phyloP scores from a whole-genome alignment of 257 asterid species.

The Fraxinus excelsior region DNA sequence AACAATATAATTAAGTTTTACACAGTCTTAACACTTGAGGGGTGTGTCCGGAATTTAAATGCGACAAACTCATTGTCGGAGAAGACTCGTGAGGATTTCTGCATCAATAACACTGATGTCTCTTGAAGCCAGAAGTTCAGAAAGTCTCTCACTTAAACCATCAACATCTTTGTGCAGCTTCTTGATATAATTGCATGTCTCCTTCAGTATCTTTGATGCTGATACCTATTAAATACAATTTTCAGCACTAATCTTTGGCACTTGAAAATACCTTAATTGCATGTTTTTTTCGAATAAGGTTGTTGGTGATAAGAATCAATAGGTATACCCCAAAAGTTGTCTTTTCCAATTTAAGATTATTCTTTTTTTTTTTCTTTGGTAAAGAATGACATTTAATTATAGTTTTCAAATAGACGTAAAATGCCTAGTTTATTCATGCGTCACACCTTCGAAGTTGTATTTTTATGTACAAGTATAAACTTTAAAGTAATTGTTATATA shows the following conservation, averaged over 20 bases:
- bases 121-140: constrained; percentile 50
- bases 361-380: background rate
- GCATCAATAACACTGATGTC: constrained; percentile 41
- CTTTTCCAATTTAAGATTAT: background rate
- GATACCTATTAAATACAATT: constrained; percentile 31
- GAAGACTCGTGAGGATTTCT: constrained; percentile 42
- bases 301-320: background rate
- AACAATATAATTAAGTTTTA: background rate
- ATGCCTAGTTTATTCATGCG: background rate
- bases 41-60: too few relatives aligned
- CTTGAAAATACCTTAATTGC: background rate
- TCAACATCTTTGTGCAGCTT: constrained; percentile 67
- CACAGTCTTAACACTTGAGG: background rate
- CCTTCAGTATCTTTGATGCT: constrained; percentile 49
- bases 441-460: background rate
- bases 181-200: constrained; percentile 57
- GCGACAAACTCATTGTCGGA: constrained; percentile 27
- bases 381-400: background rate
- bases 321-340: background rate
- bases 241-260: background rate
- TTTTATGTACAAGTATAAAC: too few relatives aligned
- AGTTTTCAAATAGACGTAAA: background rate
- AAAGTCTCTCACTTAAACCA: constrained; percentile 54
- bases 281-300: background rate
- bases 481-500: too few relatives aligned